phyloP scores from a whole-genome alignment of 2,329 filamentous ascomycete genomes.

The Xylaria hypoxylon region DNA sequence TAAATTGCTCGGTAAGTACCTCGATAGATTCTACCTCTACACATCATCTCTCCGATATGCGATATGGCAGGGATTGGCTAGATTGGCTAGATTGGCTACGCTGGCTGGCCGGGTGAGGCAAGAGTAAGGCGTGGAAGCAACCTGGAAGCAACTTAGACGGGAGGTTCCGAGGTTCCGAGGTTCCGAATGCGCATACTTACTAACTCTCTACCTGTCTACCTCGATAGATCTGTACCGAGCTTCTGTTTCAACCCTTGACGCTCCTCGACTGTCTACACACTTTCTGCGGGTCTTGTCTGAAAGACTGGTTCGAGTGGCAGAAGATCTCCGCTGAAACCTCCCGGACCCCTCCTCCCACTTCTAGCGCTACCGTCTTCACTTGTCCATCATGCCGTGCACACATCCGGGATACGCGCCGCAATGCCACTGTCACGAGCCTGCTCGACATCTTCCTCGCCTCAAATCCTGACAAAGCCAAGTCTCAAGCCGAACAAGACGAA shows the following conservation, averaged over 20 bases:
- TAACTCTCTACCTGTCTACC: constrained; percentile 11
- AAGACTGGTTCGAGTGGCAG: constrained; percentile 94
- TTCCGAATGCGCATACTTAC: neutral
- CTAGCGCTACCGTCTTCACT: constrained; percentile 72
- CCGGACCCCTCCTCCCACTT: constrained; percentile 62
- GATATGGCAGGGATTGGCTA: constrained; percentile 24
- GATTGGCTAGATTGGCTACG: no score
- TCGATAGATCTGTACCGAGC: constrained; percentile 91
- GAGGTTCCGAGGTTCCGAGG: neutral
- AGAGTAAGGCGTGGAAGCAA: neutral
- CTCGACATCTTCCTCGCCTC: constrained; percentile 87
- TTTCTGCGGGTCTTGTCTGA: constrained; percentile 94
- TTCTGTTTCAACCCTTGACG: constrained; percentile 90
- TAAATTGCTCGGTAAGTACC: constrained; percentile 90
- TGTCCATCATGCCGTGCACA: constrained; percentile 91
- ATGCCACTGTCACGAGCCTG: constrained; percentile 89
- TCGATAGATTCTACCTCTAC: neutral
- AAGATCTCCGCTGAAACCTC: constrained; percentile 67
- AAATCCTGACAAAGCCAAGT: constrained; percentile 80
- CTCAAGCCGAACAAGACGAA: constrained; percentile 78
- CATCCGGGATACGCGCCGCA: constrained; percentile 88
- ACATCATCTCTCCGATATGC: constrained; percentile 35
- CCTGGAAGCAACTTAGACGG: neutral
- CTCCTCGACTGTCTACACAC: constrained; percentile 95
- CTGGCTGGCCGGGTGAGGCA: no score